Evolutionary conservation across 768 basidiomycete species (phyloP).

Genomic region (Tylopilus rubrobrunneus): DNA sequence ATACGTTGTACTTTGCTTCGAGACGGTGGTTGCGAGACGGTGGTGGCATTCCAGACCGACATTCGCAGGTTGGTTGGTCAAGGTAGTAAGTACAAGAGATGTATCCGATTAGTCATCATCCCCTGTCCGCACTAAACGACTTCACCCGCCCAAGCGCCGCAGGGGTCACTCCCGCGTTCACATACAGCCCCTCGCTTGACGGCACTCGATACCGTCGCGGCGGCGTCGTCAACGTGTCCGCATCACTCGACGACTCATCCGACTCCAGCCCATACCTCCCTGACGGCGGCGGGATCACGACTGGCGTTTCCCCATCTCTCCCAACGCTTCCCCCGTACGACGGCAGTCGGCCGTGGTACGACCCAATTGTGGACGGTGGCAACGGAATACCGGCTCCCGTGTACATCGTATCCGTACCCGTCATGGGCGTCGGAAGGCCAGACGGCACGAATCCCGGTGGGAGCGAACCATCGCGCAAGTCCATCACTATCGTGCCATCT

Average conservation of each 20-base stretch:
- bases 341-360: slow-evolving; percentile 24
- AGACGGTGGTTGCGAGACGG: slow-evolving; percentile 36
- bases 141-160: slow-evolving; percentile 19
- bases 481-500: slow-evolving; percentile 21
- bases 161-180: slow-evolving; percentile 7
- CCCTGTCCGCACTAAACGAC: slow-evolving; percentile 10
- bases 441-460: slow-evolving; percentile 38
- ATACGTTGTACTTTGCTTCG: slow-evolving; percentile 51
- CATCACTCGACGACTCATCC: slow-evolving; percentile 31
- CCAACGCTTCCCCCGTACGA: slow-evolving; percentile 11
- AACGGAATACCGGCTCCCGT: slow-evolving; percentile 30
- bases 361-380: slow-evolving; percentile 26
- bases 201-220: slow-evolving; percentile 19
- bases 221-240: slow-evolving; percentile 35
- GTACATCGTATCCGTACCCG: slow-evolving; percentile 15
- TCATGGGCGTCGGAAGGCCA: slow-evolving; percentile 18
- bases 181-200: slow-evolving; percentile 9
- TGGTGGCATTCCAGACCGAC: slow-evolving; percentile 28
- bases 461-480: slow-evolving; percentile 24
- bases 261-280: slow-evolving; percentile 13
- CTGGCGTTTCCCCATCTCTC: slow-evolving; percentile 8
- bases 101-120: not conserved
- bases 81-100: not conserved
- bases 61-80: not conserved
- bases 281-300: slow-evolving; percentile 29